Evolutionary conservation across 805 yeast genomes (phyloP).

Genomic region (Metschnikowia similis): DNA sequence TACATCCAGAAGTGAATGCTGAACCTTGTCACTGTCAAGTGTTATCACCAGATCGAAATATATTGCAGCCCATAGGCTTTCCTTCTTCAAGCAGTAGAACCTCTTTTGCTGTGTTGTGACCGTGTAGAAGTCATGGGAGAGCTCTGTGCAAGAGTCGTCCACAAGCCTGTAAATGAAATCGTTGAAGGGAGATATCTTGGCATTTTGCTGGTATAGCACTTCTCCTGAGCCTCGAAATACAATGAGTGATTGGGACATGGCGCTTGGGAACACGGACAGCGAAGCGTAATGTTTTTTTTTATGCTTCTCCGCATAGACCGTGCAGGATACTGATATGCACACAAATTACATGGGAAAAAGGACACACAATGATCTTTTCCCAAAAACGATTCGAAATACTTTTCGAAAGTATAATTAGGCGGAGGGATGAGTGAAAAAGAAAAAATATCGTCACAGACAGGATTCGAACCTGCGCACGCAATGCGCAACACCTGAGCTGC

Average conservation of each 20-base stretch:
- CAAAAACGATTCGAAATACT: neutral
- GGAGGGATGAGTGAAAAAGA: neutral
- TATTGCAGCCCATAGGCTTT: slow-evolving; percentile 29
- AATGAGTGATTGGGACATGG: slow-evolving; percentile 39
- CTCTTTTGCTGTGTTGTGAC: slow-evolving; percentile 27
- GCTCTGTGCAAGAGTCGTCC: slow-evolving; percentile 30
- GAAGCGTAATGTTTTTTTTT: neutral
- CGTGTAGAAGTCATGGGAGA: slow-evolving; percentile 33
- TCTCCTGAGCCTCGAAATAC: slow-evolving; percentile 35
- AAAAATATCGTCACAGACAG: slow-evolving; percentile 91
- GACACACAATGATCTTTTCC: neutral
- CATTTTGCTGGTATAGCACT: slow-evolving; percentile 34
- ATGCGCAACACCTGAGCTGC: slow-evolving; percentile 41
- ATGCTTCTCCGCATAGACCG: slow-evolving; percentile 2
- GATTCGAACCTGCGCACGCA: slow-evolving; percentile 97
- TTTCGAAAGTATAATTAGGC: no score
- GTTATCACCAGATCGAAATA: slow-evolving; percentile 38
- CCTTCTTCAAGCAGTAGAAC: slow-evolving; percentile 29
- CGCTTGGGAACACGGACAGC: neutral
- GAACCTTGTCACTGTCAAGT: slow-evolving; percentile 36
- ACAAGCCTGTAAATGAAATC: slow-evolving; percentile 34
- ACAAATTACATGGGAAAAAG: neutral
- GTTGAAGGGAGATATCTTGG: slow-evolving; percentile 35
- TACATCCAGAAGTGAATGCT: slow-evolving; percentile 27
- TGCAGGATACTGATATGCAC: slow-evolving; percentile 1